Percentiles rank a stretch among this genome's conserved stretches.
Evolutionary conservation across 257 asterid genomes (phyloP).

Genomic region (Nicotiana sylvestris): DNA sequence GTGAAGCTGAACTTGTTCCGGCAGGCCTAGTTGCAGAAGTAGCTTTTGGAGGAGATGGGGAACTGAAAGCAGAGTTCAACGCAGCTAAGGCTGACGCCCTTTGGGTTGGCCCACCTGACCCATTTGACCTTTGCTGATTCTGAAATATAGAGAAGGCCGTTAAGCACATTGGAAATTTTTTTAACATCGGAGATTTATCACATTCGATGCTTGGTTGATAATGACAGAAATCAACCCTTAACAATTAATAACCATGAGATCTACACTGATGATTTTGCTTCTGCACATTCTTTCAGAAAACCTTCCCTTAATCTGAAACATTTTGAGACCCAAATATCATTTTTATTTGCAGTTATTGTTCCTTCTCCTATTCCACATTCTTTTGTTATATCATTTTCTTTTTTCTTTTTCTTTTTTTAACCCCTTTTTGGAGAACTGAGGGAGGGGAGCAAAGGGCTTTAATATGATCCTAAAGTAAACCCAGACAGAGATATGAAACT

Average conservation of each 20-base stretch:
- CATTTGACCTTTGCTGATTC: conserved; percentile 66
- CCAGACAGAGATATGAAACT: background rate
- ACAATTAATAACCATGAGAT: background rate
- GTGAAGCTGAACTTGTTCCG: conserved; percentile 60
- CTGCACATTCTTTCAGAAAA: background rate
- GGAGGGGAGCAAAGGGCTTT: background rate
- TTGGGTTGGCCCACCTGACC: conserved; percentile 86
- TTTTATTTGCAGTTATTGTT: background rate
- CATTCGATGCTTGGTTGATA: background rate
- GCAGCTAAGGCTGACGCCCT: conserved; percentile 99
- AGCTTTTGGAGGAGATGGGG: conserved; percentile 54
- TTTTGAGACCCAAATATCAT: background rate
- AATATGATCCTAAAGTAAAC: background rate
- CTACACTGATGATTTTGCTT: background rate
- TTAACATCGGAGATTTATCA: background rate
- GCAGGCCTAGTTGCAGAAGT: conserved; percentile 40
- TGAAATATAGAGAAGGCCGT: background rate
- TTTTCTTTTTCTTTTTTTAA: background rate
- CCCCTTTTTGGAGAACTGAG: background rate
- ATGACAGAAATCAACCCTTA: background rate
- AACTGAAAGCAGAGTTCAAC: conserved; percentile 77
- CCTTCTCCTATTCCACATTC: background rate
- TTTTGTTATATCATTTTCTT: background rate
- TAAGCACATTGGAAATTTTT: background rate
- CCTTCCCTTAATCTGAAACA: background rate